phyloP scores from a whole-genome alignment of 306 rosid genomes.

The Quercus bicolor region DNA sequence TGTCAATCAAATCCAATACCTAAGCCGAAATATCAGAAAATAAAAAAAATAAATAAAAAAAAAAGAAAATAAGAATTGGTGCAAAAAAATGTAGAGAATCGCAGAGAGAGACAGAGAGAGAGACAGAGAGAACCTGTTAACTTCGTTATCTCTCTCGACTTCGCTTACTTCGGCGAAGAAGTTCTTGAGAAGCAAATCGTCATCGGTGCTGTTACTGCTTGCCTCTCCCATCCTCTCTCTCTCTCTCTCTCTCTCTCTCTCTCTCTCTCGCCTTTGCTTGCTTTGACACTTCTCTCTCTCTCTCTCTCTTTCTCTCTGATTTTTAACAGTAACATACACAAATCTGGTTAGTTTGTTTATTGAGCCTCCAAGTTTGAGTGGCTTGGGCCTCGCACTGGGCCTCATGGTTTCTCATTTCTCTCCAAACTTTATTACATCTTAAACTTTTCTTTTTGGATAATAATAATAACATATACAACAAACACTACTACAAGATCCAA shows the following conservation, averaged over 20 bases:
- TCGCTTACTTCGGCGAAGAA: constrained; percentile 98
- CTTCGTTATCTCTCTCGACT: constrained; percentile 98
- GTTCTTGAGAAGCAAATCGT: constrained; percentile 87
- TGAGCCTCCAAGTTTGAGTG: background rate
- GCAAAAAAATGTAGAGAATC: background rate
- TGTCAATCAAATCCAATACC: background rate
- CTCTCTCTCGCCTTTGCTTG: background rate
- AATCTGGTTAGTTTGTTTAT: background rate
- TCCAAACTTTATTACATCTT: too few species aligned
- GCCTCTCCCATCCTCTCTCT: constrained; percentile 40
- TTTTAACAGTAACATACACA: background rate
- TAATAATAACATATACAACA: too few species aligned
- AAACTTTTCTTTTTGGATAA: background rate
- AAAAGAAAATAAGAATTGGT: background rate
- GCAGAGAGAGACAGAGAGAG: background rate
- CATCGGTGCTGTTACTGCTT: constrained; percentile 32
- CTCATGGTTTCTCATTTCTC: background rate
- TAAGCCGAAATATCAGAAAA: background rate
- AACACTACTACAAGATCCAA: too few species aligned
- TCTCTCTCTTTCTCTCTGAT: background rate
- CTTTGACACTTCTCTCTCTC: background rate
- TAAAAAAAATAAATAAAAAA: background rate
- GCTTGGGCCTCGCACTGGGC: background rate
- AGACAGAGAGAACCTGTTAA: constrained; percentile 47
- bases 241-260: background rate